Percentiles rank a stretch among this genome's conserved stretches.
Evolutionary conservation across 2,329 filamentous ascomycete species (phyloP).

Genomic region (Hymenoscyphus occultus): DNA sequence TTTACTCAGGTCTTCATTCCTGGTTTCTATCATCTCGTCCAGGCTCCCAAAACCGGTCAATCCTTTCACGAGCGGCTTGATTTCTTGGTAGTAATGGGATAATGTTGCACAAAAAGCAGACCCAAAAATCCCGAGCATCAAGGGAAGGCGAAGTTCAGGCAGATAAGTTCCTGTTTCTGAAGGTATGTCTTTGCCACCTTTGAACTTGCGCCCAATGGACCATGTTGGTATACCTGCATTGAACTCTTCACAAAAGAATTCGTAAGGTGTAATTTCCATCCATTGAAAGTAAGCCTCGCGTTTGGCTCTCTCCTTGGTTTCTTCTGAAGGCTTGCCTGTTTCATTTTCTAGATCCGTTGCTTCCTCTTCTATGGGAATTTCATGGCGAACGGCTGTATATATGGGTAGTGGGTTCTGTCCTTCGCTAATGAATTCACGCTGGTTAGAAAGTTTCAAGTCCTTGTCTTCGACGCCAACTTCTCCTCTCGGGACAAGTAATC

Average conservation of each 20-base stretch:
- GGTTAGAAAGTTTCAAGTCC: slow-evolving; percentile 90
- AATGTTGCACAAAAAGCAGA: slow-evolving; percentile 95
- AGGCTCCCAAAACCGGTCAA: slow-evolving; percentile 73
- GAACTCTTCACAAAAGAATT: slow-evolving; percentile 93
- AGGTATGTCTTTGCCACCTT: slow-evolving; percentile 64
- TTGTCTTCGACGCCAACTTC: slow-evolving; percentile 72
- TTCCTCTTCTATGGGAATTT: slow-evolving; percentile 70
- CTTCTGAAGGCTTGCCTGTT: slow-evolving; percentile 41
- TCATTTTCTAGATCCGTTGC: slow-evolving; percentile 39
- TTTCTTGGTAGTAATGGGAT: slow-evolving; percentile 92
- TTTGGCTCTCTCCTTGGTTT: slow-evolving; percentile 50
- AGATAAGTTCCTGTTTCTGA: slow-evolving; percentile 64
- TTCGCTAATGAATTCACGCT: slow-evolving; percentile 69
- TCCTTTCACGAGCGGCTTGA: slow-evolving; percentile 75
- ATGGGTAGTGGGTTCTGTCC: slow-evolving; percentile 87
- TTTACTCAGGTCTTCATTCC: slow-evolving; percentile 80
- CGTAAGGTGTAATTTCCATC: slow-evolving; percentile 94
- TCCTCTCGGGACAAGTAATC: slow-evolving; percentile 81
- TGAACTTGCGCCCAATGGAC: slow-evolving; percentile 82
- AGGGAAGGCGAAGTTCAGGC: slow-evolving; percentile 79
- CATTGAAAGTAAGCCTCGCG: slow-evolving; percentile 92
- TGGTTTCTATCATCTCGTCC: slow-evolving; percentile 78
- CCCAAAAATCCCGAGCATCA: slow-evolving; percentile 92
- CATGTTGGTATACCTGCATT: slow-evolving; percentile 90
- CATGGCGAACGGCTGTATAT: slow-evolving; percentile 91